Conservation (phyloP, 2,329 filamentous ascomycete species). For the Didymellaceae sp. region DNA sequence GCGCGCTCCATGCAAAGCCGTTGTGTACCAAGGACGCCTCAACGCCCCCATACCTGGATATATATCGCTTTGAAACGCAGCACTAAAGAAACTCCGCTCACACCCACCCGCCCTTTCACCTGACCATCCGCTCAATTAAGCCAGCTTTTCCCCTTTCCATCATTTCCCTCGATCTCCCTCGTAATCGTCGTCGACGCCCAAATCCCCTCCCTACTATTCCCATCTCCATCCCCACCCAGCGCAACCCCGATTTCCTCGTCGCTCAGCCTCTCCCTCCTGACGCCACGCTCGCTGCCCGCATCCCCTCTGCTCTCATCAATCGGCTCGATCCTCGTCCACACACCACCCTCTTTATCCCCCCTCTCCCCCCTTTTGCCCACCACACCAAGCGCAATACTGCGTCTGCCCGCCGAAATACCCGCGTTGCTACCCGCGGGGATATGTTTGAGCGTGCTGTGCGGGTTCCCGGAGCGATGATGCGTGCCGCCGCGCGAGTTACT, state of each 20-base stretch:
- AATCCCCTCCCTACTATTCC: conserved; percentile 1
- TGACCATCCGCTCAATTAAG: neutral
- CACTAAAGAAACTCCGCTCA: neutral
- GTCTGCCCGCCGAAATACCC: neutral
- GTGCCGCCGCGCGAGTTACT: conserved; percentile 6
- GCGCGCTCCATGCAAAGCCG: too few species aligned
- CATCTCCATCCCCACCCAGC: neutral
- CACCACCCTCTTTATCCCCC: conserved; percentile 1
- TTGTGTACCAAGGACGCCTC: neutral
- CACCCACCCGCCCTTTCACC: neutral
- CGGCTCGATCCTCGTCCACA: conserved; percentile 11
- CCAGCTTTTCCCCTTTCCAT: neutral
- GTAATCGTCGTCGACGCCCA: conserved; percentile 12
- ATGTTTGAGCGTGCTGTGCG: neutral
- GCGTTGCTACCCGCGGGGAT: neutral
- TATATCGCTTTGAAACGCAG: conserved; percentile 3
- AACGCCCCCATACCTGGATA: conserved; percentile 12
- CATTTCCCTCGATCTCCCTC: neutral
- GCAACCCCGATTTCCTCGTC: conserved; percentile 9
- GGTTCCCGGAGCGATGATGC: neutral
- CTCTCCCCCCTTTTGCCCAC: neutral
- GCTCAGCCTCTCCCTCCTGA: neutral
- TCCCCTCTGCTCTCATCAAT: conserved; percentile 4
- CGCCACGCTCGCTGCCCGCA: neutral
- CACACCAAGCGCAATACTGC: conserved; percentile 2